Evolutionary conservation across 164 flowering plant genomes (phyloP).

Genomic region (Stephania cephalantha): DNA sequence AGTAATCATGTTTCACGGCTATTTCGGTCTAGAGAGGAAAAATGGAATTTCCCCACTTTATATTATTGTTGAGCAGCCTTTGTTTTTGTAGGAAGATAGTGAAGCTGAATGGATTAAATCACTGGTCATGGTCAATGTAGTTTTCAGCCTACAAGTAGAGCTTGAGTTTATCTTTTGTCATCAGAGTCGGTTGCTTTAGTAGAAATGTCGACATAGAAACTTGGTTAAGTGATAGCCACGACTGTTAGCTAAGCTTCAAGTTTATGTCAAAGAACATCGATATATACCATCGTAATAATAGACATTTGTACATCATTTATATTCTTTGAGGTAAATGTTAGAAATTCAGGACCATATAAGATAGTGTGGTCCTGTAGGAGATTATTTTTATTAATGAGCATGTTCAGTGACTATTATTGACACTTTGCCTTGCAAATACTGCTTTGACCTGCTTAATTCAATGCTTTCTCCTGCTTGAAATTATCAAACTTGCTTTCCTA

Average conservation of each 20-base stretch:
- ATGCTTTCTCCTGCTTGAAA: not conserved
- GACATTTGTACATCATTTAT: not conserved
- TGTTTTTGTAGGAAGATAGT: not conserved
- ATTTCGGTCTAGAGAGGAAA: not conserved
- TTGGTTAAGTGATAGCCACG: not conserved
- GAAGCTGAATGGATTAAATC: not conserved
- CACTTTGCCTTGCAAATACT: conserved; percentile 1
- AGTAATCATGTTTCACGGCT: not conserved
- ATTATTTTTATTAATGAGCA: not conserved
- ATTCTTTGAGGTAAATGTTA: not conserved
- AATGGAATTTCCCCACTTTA: not conserved
- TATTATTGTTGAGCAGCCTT: not conserved
- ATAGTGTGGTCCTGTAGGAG: not conserved
- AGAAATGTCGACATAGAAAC: not conserved
- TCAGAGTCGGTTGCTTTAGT: not conserved
- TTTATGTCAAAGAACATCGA: not conserved
- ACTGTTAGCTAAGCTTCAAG: not conserved
- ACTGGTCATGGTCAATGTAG: conserved; percentile 3
- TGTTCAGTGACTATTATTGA: not conserved
- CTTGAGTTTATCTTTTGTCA: not conserved
- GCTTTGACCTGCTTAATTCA: not conserved
- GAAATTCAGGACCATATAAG: not conserved
- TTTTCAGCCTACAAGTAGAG: not conserved
- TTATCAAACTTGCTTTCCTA: not conserved
- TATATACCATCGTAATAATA: not conserved